Percentiles rank a stretch among this genome's conserved stretches.
phyloP scores from a whole-genome alignment of 2,329 filamentous ascomycete genomes.

The Fusarium concolor region DNA sequence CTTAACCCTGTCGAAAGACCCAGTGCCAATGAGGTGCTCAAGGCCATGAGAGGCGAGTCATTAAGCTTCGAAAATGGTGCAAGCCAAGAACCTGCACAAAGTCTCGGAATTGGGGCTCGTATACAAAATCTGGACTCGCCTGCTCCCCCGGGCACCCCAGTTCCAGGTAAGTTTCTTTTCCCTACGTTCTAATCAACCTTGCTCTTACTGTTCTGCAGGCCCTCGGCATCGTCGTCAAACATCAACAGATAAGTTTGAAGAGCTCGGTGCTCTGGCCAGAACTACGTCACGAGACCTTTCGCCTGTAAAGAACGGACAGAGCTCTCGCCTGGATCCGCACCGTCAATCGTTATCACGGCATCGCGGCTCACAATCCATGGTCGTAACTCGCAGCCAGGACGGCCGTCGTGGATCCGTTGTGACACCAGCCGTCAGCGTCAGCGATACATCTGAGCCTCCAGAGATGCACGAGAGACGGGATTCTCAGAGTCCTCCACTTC shows the following conservation, averaged over 20 bases:
- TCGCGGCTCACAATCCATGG: constrained; percentile 49
- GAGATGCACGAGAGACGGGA: constrained; percentile 25
- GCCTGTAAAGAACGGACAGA: constrained; percentile 21
- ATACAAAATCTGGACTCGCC: constrained; percentile 69
- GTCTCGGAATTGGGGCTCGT: constrained; percentile 57
- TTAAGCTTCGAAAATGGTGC: constrained; percentile 56
- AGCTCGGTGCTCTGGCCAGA: constrained; percentile 33
- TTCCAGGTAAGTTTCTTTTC: constrained; percentile 53
- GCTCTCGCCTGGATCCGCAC: constrained; percentile 24
- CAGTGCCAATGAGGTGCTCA: constrained; percentile 85
- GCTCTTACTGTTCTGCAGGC: constrained; percentile 48
- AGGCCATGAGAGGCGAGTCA: constrained; percentile 77
- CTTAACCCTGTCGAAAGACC: constrained; percentile 82
- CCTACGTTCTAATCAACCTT: constrained; percentile 41
- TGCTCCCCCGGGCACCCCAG: constrained; percentile 60
- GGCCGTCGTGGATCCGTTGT: constrained; percentile 43
- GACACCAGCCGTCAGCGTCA: constrained; percentile 24
- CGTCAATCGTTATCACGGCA: constrained; percentile 32
- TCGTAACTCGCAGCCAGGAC: constrained; percentile 57
- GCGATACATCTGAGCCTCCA: constrained; percentile 28
- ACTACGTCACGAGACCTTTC: constrained; percentile 36
- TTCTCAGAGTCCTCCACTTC: constrained; percentile 55
- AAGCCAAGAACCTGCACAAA: constrained; percentile 53
- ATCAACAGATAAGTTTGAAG: constrained; percentile 44
- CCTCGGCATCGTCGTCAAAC: constrained; percentile 45